Evolutionary conservation across 192 early-diverging fungal genomes (phyloP), one percentile per base, ranked within the genome.

Genomic region (Dimargaris verticillata): DNA sequence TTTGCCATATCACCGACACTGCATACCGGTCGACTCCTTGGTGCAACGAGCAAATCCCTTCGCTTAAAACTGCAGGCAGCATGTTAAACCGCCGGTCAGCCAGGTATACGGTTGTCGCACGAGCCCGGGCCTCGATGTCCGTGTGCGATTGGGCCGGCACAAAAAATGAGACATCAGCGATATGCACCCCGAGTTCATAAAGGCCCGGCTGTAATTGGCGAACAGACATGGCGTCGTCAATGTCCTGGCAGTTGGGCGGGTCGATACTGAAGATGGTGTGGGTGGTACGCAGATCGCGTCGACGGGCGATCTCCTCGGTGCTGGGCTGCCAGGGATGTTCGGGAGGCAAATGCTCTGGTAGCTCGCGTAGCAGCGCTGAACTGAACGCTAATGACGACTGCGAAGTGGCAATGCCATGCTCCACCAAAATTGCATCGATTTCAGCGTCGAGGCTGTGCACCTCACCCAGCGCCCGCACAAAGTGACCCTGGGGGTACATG

Each of bases 41-140:
- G 5, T 84, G 78, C 54, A 88, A 65, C 14, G 87, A 88, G 60
- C 87, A 88, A 7, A 85, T 62, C 43, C 72, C 70, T 64, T 88
- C 87, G 66, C 82, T 84, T 14, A 88, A 67, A 0, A 85, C 77
- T 44, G 78, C 77, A 4, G 87, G 87, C 12, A 88, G 62, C 87
- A 88, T 88, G 68, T 88, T 85, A 70, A 88, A 88, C 28, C 87
- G 72, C 12, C 87, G 74, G 72, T 88, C 87, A 7, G 87, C 83
- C 53, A 88, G 62, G 54, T 88, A 88, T 17, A 88, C 81, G 0
- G 87, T 88, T 0, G 87, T 87, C 24, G 81, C 85, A 53, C 87
- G 76, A 28, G 78, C 78, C 55, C 77, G 68, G 15, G 87, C 87
- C 68, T 85, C 87, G 26, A 77, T 43, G 61, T 88, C 87, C 5